Evolutionary conservation across 2,329 filamentous ascomycete genomes (phyloP), one percentile per base, ranked within the genome.

Genomic region (Cladorrhinum sp.): DNA sequence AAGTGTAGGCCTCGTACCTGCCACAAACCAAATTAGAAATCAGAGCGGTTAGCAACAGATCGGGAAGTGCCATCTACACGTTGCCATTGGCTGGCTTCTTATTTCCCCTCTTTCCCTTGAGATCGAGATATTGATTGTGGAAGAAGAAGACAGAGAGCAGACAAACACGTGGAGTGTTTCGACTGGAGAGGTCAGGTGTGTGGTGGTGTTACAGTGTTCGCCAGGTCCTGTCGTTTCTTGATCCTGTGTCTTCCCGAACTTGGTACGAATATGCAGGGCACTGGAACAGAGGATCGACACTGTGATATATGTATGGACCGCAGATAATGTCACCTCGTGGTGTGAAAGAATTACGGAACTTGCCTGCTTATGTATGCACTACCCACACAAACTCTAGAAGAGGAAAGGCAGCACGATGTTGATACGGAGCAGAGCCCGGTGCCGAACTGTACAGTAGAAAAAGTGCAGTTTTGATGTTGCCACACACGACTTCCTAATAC

Each of bases 121-220:
- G 55, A 63, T 65, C 65, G 60, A 67, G 65, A 67, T 64, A 55
- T 48, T 41, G 36, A 20, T 54, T 29, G 22, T 54, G 52, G 23
- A 48, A 51, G 57, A 59, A 52, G 53, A 20, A 64, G 12, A 16
- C 32, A 36, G 16, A 36, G 9, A 36, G 9, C 9, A 36, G 32
- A n/a, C 8, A 36, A 63, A 67, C 65, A 67, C 65, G 65, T 67
- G 64, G 62, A 64, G 58, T 8, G 20, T 53, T 61, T 62, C 64
- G 58, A 66, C 51, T 67, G 65, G 65, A 59, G 53, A 57, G 55
- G 48, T 16, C 50, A 16, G 10, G 50, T 12, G 56, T 52, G 7
- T 50, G 36, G 55, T 57, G 29, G 49, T 45, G 41, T 45, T 45
- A 45, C 50, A 41, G 38, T 57, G 50, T 54, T 57, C 60, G 60